phyloP scores from a whole-genome alignment of 1,284 basidiomycete species.

The Kalmanozyma brasiliensis region DNA sequence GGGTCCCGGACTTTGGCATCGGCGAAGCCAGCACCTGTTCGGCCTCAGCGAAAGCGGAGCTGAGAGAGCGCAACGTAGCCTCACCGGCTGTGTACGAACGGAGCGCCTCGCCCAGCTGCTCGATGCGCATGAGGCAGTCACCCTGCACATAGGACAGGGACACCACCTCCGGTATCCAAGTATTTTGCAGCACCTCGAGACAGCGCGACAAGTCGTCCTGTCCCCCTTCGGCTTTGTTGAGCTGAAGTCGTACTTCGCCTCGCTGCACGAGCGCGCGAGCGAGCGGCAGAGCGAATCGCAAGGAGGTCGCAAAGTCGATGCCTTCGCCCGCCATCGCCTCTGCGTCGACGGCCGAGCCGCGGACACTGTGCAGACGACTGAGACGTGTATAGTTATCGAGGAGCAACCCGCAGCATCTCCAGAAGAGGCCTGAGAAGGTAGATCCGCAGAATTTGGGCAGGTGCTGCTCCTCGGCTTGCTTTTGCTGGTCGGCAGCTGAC shows the following conservation, averaged over 20 bases:
- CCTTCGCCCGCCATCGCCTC: conserved; percentile 57
- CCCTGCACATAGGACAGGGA: conserved; percentile 46
- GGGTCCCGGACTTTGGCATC: conserved; percentile 11
- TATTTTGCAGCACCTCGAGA: conserved; percentile 42
- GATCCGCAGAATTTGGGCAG: conserved; percentile 38
- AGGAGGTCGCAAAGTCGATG: conserved; percentile 48
- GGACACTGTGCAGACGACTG: conserved; percentile 48
- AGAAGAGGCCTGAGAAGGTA: conserved; percentile 32
- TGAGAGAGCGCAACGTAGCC: conserved; percentile 40
- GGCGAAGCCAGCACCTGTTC: conserved; percentile 38
- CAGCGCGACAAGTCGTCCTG: conserved; percentile 48
- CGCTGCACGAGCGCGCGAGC: conserved; percentile 47
- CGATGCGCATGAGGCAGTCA: conserved; percentile 45
- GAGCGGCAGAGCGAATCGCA: conserved; percentile 36
- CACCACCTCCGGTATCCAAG: conserved; percentile 45
- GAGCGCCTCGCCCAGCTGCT: conserved; percentile 44
- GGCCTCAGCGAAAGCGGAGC: conserved; percentile 28
- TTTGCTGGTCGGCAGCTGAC: neutral
- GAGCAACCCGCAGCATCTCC: conserved; percentile 30
- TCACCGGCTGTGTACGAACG: conserved; percentile 42
- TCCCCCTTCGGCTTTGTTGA: conserved; percentile 38
- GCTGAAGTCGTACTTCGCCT: conserved; percentile 49
- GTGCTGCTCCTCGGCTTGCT: conserved; percentile 7
- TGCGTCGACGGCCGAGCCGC: conserved; percentile 59
- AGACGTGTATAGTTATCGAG: conserved; percentile 38